Percentiles rank a stretch among this genome's conserved stretches.
Conservation (phyloP, 2,329 filamentous ascomycete genomes). For the Periconia macrospinosa region DNA sequence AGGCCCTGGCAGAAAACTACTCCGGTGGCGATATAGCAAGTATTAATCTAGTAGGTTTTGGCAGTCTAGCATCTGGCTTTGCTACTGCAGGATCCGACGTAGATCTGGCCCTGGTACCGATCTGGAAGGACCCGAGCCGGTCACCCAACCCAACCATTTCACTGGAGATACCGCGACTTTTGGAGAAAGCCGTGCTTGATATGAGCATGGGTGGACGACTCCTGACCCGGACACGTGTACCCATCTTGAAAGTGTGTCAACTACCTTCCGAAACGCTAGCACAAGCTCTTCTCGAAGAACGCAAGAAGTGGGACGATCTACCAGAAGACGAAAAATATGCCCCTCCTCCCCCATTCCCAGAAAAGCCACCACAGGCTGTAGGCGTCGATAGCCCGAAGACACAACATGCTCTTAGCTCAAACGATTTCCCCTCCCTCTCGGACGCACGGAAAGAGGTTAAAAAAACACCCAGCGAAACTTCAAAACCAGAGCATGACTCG, state of each 20-base stretch:
- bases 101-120: constrained; percentile 79
- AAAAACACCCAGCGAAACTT: background rate
- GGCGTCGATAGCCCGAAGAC: constrained; percentile 11
- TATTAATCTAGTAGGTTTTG: constrained; percentile 76
- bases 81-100: constrained; percentile 87
- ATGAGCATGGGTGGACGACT: constrained; percentile 75
- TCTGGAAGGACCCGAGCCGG: constrained; percentile 40
- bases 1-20: constrained; percentile 56
- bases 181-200: constrained; percentile 75
- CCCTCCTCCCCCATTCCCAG: constrained; percentile 12
- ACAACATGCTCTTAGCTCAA: constrained; percentile 6
- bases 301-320: constrained; percentile 70
- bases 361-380: constrained; percentile 9
- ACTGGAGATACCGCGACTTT: constrained; percentile 67
- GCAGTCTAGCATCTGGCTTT: constrained; percentile 82
- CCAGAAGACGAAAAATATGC: constrained; percentile 49
- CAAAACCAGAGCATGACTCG: background rate
- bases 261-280: constrained; percentile 65
- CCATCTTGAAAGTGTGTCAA: constrained; percentile 86
- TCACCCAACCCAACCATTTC: constrained; percentile 47
- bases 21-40: constrained; percentile 51
- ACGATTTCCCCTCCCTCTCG: constrained; percentile 9
- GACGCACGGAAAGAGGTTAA: constrained; percentile 3
- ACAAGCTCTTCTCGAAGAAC: constrained; percentile 63
- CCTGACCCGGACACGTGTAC: constrained; percentile 76